Base-by-base conservation (phyloP, 352 stramenopile genomes). In the Thalassiosira allenii region DNA sequence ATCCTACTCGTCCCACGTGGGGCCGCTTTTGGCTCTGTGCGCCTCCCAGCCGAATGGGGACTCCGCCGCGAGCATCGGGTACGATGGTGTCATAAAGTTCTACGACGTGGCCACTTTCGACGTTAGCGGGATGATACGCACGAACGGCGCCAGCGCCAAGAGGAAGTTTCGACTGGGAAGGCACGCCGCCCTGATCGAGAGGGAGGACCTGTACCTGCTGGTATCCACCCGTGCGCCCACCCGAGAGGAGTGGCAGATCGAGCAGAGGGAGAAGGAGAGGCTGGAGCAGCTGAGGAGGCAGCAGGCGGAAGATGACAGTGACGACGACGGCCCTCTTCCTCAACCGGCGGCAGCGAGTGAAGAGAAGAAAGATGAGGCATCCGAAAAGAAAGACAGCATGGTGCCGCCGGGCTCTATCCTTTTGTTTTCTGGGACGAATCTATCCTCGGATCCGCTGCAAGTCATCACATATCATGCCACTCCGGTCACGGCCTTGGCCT, bases 61-160 rank as follows among this genome's bases (percentile, higher is more conserved):
- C 57, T 86, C 79, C 6, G 89, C 80, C 12, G 79, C 71, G 14
- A 89, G 67, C 3, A 74, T 94, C n/a, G 88, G 86, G 2, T 90
- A 79, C 1, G 97, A 99, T 85, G 91, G 95, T 37, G 94, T 93
- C 17, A 94, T 99, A 59, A 99, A 99, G 92, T 97, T 99, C 64
- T 99, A 99, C 89, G 97, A 99, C 82, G 96, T 99, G 23, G 77
- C 95, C 11, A 95, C 93, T 11, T 99, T 99, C 89, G 98, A 99
- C 91, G 98, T 99, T 82, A 96, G 96, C 40, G 96, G 97, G 62
- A 99, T 99, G 96, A 89, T 99, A 14, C 89, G 86, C 25, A 85
- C 75, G 0, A 17, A 81, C 97, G 12, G 27, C 0, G 27, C 29
- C 3, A 59, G 20, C 22, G 34, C 3, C 22, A 77, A 82, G 78